Percentiles rank a stretch among this genome's conserved stretches.
phyloP scores from a whole-genome alignment of 2,329 filamentous ascomycete species.

The Colletotrichum theobromicola region DNA sequence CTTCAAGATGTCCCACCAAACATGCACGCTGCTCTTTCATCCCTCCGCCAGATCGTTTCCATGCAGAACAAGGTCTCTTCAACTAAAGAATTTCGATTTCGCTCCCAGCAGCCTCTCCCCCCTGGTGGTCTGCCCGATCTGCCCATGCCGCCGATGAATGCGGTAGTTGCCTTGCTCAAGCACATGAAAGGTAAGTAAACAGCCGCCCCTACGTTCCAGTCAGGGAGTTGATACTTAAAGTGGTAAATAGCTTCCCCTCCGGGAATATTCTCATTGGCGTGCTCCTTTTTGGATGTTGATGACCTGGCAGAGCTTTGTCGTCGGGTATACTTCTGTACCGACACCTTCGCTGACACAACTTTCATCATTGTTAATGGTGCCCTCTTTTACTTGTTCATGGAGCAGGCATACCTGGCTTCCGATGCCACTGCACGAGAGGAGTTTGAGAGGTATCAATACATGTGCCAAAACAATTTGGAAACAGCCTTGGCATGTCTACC shows the following conservation, averaged over 20 bases:
- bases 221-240: background rate
- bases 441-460: conserved; percentile 41
- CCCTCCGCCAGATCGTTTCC: conserved; percentile 56
- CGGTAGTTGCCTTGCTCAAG: conserved; percentile 54
- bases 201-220: background rate
- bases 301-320: conserved; percentile 57
- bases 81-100: conserved; percentile 49
- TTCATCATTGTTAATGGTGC: conserved; percentile 57
- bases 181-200: conserved; percentile 45
- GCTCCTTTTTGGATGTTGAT: conserved; percentile 52
- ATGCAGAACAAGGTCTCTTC: conserved; percentile 50
- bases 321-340: conserved; percentile 55
- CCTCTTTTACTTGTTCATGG: conserved; percentile 55
- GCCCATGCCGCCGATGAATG: conserved; percentile 58
- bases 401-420: conserved; percentile 43
- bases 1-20: conserved; percentile 51
- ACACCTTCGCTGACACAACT: conserved; percentile 53
- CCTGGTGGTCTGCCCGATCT: conserved; percentile 53
- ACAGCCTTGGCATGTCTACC: conserved; percentile 56
- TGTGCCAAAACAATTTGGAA: conserved; percentile 55
- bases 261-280: conserved; percentile 55
- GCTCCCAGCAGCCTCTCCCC: conserved; percentile 49
- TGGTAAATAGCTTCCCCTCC: conserved; percentile 46
- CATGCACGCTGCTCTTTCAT: conserved; percentile 57
- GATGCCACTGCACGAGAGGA: conserved; percentile 35